Evolutionary conservation across 768 basidiomycete species (phyloP), one percentile per base, ranked within the genome.

Genomic region (Lactarius sanguifluus): DNA sequence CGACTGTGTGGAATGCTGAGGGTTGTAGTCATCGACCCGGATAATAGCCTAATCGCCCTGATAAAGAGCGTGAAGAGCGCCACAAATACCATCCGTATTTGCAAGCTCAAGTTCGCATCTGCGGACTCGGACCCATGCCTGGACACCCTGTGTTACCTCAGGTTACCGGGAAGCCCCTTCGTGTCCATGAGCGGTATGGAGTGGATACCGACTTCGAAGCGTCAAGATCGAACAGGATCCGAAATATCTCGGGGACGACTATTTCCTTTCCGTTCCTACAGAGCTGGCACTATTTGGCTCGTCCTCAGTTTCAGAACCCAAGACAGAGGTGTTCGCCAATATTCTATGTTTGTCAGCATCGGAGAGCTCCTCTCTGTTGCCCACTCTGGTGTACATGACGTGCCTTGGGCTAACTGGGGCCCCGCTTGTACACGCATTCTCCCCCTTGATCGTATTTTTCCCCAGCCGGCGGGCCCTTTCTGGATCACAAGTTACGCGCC

Each of bases 261-360:
- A 16, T 55, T 56, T 9, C 65, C 65, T 16, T 66, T 66, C 60
- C 60, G 60, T 36, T 57, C 65, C 36, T 57, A 55, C 60, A 62
- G 32, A 41, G 60, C 61, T 5, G 55, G 65, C 1, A 66, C 60
- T 16, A 54, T 66, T 6, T 60, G 43, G 2, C 60, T 66, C 13
- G 7, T 41, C 28, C 5, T 66, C 1, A 38, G 38, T 4, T n/a
- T 52, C 25, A 28, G 36, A 40, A 57, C 47, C 13, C 4, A 0
- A 50, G n/a, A 15, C 23, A 12, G 9, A 1, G 32, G 50, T 25
- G 5, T 25, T 50, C 4, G 5, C 13, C 5, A 25, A 36, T 50
- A 25, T 25, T 12, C 23, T 25, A 66, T 66, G 65, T 58, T 36
- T 12, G 5, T 66, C 65, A 62, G 50, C 40, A 25, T 66, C 32